Base-by-base conservation (phyloP, 192 early-diverging fungal genomes). In the Pilobolus umbonatus region DNA sequence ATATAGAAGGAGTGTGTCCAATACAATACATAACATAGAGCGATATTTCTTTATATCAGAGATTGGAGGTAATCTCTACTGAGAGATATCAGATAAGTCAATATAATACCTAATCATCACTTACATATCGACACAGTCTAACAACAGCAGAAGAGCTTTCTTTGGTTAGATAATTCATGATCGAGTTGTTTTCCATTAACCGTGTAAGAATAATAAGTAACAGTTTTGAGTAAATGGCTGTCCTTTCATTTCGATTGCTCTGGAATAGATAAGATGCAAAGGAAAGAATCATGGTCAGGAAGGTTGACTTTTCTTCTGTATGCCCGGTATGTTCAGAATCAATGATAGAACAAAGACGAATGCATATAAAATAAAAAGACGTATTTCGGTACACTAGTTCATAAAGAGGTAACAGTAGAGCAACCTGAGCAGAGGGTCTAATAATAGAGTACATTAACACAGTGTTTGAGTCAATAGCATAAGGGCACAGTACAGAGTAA, bases 191-290 rank as follows among this genome's bases (percentile, higher is more conserved):
- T 56, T 82, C 80, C 0, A 58, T 57, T 15, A 82, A 34, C 24
- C 74, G 72, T 24, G 68, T 34, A 1, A 78, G 28, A 39, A 68
- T 74, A 12, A 79, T 62, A 43, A 82, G 46, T 14, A 64, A 53
- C 14, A 82, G 49, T 34, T 75, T 72, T 54, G 72, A 71, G 68
- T 82, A 82, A 4, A 65, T 64, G 17, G 61, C 34, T 1, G 77
- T 63, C 10, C 74, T 62, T 4, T 70, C 56, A 17, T 63, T 71
- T 1, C 72, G 64, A 35, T 77, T 79, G 34, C 77, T 68, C 58
- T 82, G 80, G 9, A 80, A 40, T 2, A 82, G 32, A 29, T 80
- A 82, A 1, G 80, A 80, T 0, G 69, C 30, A 44, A 76, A 72
- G n/a, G 78, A 74, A 45, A 82, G 38, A 25, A 76, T 75, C 4